Evolutionary conservation across 371 early-diverging fungal species (phyloP).

Genomic region (Syncephalastrum contaminatum): DNA sequence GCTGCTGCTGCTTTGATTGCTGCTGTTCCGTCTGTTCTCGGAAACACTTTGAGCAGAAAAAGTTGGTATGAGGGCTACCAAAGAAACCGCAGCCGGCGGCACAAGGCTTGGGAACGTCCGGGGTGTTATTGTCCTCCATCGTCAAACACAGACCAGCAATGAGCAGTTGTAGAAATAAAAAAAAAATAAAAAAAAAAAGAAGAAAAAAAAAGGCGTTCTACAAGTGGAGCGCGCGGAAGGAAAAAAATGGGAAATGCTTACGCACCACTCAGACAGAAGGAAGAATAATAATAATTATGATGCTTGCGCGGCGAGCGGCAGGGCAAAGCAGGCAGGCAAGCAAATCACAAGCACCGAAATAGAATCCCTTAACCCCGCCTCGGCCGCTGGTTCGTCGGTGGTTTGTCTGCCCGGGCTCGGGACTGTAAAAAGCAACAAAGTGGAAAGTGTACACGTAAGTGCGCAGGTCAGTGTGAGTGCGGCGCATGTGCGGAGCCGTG

Average conservation of each 20-base stretch:
- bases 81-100: constrained; percentile 71
- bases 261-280: constrained; percentile 7
- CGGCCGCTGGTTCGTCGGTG: not conserved
- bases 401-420: constrained; percentile 1
- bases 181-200: not conserved
- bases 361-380: not conserved
- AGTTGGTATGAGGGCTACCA: constrained; percentile 61
- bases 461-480: not conserved
- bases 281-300: constrained; percentile 8
- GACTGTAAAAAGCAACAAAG: not conserved
- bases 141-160: constrained; percentile 11
- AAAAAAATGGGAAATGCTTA: constrained; percentile 4
- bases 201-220: not conserved
- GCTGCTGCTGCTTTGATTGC: constrained; percentile 10
- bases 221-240: constrained; percentile 6
- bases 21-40: constrained; percentile 18
- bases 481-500: not conserved
- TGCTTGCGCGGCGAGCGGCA: no score
- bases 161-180: constrained; percentile 1
- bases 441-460: not conserved
- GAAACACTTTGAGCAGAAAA: constrained; percentile 83
- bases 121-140: constrained; percentile 63
- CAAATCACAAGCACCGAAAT: no score
- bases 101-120: constrained; percentile 56
- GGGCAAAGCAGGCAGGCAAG: no score